Percentiles rank a stretch among this genome's conserved stretches.
phyloP scores from a whole-genome alignment of 176 grass and related monocot genomes.

The Oryza glumipatula region DNA sequence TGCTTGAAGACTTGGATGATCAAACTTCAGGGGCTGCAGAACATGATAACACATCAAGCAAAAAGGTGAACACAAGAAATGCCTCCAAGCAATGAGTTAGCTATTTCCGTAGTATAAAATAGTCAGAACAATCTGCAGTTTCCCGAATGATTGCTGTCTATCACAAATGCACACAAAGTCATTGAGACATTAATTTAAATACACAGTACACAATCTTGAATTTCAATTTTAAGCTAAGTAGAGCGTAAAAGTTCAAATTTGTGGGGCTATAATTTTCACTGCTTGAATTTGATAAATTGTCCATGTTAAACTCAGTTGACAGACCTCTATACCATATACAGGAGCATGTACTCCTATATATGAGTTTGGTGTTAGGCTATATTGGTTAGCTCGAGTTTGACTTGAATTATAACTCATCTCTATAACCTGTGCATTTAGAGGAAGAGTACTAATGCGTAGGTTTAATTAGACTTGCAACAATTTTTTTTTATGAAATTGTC shows the following conservation, averaged over 20 bases:
- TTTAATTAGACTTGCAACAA: not conserved
- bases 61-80: slow-evolving; percentile 66
- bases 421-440: not conserved
- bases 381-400: not conserved
- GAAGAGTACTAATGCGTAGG: not conserved
- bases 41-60: slow-evolving; percentile 66
- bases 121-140: slow-evolving; percentile 8
- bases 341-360: not conserved
- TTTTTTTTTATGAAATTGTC: not conserved
- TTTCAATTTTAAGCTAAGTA: slow-evolving; percentile 19
- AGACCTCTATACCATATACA: not conserved
- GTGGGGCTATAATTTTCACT: not conserved
- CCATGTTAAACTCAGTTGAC: not conserved
- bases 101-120: not conserved
- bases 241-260: not conserved
- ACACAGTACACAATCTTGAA: slow-evolving; percentile 16
- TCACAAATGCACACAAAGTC: not conserved
- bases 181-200: slow-evolving; percentile 3
- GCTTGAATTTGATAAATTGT: not conserved
- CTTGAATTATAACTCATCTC: slow-evolving; percentile 21
- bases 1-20: slow-evolving; percentile 80
- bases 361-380: slow-evolving; percentile 4
- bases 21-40: slow-evolving; percentile 47
- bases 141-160: not conserved
- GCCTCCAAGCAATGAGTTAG: not conserved